A percentile compares a stretch with the other conserved stretches of the same genome.
Evolutionary conservation across 2,329 filamentous ascomycete genomes (phyloP).

Genomic region (Amylocarpus encephaloides): DNA sequence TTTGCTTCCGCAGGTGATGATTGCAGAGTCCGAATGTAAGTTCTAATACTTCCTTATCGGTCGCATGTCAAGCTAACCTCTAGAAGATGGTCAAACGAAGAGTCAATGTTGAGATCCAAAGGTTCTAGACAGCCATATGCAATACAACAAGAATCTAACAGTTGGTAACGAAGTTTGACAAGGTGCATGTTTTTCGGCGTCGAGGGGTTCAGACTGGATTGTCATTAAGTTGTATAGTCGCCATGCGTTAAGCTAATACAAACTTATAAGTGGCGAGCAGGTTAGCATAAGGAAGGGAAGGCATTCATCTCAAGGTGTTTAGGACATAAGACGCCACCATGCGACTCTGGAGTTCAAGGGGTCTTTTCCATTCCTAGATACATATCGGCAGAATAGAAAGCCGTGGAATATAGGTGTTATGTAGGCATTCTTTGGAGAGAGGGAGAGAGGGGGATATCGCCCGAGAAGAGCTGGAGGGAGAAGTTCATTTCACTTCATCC

Average conservation of each 20-base stretch:
- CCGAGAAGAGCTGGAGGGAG: no score
- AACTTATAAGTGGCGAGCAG: not conserved
- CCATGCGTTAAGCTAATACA: not conserved
- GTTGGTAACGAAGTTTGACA: constrained; percentile 13
- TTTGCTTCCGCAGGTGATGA: constrained; percentile 93
- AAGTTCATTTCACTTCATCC: not conserved
- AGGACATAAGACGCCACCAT: constrained; percentile 2
- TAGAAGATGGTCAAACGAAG: constrained; percentile 25
- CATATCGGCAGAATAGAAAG: not conserved
- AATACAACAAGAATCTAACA: constrained; percentile 17
- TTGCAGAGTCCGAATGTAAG: constrained; percentile 76
- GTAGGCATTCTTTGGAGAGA: no score
- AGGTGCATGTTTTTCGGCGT: constrained; percentile 2
- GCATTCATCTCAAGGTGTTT: constrained; percentile 19
- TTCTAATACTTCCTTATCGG: constrained; percentile 15
- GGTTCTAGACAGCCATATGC: constrained; percentile 14
- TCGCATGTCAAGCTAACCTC: not conserved
- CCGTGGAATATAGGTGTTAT: not conserved
- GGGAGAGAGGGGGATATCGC: no score
- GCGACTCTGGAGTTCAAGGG: not conserved
- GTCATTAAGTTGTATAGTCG: not conserved
- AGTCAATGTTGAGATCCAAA: constrained; percentile 6
- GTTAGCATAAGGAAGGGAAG: not conserved
- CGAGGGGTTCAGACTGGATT: not conserved
- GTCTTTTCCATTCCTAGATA: not conserved